These are phyloP conservation scores for Quercus engelmannii DNA, from an alignment of 306 rosid genomes.

Conservation along the genomic window DNA sequence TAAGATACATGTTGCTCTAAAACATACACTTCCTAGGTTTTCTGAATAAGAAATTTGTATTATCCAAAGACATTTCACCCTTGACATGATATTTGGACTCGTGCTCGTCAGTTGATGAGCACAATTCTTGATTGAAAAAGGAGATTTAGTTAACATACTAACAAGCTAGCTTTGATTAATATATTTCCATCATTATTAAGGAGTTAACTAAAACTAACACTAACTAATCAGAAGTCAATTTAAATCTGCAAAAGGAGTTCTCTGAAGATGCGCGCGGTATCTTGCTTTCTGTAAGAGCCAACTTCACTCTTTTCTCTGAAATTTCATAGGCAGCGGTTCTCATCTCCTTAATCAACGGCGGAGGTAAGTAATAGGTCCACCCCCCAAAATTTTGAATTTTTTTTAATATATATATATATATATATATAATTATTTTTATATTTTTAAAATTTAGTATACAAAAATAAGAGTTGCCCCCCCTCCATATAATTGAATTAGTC, in stretches of 20 bases:
- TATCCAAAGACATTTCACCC: too few relatives aligned
- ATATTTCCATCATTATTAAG: neutral
- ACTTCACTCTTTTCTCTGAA: slow-evolving; percentile 28
- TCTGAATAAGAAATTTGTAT: too few relatives aligned
- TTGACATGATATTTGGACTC: neutral
- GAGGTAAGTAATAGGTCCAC: too few relatives aligned
- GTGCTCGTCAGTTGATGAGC: slow-evolving; percentile 66
- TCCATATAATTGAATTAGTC: too few relatives aligned
- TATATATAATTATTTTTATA: too few relatives aligned
- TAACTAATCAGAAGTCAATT: slow-evolving; percentile 27
- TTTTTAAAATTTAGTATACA: too few relatives aligned
- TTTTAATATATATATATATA: too few relatives aligned
- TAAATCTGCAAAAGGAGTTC: slow-evolving; percentile 70
- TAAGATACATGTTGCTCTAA: too few relatives aligned
- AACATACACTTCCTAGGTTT: too few relatives aligned
- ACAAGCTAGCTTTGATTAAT: neutral
- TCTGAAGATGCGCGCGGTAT: slow-evolving; percentile 25
- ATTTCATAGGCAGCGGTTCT: slow-evolving; percentile 32
- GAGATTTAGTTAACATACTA: neutral
- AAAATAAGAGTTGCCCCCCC: too few relatives aligned
- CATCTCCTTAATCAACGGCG: slow-evolving; percentile 40
- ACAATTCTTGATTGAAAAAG: neutral
- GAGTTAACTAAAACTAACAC: neutral
- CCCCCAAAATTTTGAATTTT: too few relatives aligned
- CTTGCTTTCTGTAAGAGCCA: slow-evolving; percentile 44